Evolutionary conservation across 164 flowering plant species (phyloP).

Genomic region (Vitis amurensis): DNA sequence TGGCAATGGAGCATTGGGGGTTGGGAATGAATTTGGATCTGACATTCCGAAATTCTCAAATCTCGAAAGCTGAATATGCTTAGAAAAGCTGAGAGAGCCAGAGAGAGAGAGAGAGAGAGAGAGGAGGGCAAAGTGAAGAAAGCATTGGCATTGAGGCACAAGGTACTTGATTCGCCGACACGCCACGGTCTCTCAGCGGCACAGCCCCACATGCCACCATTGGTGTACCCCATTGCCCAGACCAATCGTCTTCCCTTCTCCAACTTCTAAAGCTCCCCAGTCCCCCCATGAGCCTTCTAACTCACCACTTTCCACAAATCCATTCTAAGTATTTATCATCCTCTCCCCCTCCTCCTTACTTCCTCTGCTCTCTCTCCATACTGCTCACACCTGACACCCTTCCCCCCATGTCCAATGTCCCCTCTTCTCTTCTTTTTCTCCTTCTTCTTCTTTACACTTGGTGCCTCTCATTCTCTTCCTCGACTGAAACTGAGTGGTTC

Average conservation of each 20-base stretch:
- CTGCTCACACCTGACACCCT: too few relatives aligned
- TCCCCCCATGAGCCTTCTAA: background rate
- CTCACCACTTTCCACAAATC: background rate
- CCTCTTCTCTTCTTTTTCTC: too few relatives aligned
- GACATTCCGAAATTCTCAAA: slow-evolving; percentile 31
- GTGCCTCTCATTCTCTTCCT: too few relatives aligned
- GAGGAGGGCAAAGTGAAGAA: background rate
- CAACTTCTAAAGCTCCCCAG: slow-evolving; percentile 23
- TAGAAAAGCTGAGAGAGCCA: background rate
- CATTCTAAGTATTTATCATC: background rate
- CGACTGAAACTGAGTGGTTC: too few relatives aligned
- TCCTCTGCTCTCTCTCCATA: slow-evolving; percentile 10
- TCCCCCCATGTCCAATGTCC: too few relatives aligned
- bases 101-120: too few relatives aligned
- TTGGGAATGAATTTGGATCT: slow-evolving; percentile 3
- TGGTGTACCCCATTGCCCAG: slow-evolving; percentile 50
- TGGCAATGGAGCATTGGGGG: too few relatives aligned
- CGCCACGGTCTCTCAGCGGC: slow-evolving; percentile 14
- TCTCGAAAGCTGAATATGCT: slow-evolving; percentile 19
- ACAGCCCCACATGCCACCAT: slow-evolving; percentile 28
- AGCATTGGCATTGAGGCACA: background rate
- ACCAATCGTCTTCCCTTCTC: slow-evolving; percentile 54
- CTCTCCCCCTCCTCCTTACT: slow-evolving; percentile 15
- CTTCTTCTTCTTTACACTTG: too few relatives aligned
- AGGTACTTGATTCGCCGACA: background rate